A percentile compares a stretch with the other conserved stretches of the same genome.
phyloP scores from a whole-genome alignment of 2,329 filamentous ascomycete genomes.

The Talaromyces albobiverticillius region DNA sequence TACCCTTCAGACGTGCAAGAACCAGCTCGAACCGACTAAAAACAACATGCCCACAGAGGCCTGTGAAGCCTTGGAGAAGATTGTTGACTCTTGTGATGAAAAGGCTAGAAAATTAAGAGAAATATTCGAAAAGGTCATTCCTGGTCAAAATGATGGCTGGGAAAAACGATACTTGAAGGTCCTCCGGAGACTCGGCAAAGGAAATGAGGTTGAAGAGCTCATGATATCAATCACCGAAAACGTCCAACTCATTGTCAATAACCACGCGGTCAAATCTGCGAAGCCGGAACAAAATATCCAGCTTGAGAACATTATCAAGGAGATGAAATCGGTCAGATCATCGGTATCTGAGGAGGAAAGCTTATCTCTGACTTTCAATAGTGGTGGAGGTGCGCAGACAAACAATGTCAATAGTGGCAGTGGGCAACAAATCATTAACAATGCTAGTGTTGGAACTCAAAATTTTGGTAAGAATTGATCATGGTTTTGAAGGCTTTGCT shows the following conservation, averaged over 20 bases:
- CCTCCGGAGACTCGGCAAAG: neutral
- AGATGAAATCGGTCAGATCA: neutral
- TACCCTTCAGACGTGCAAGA: too few species aligned
- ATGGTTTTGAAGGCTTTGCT: too few species aligned
- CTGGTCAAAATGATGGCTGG: neutral
- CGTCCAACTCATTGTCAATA: neutral
- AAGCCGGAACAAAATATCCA: neutral
- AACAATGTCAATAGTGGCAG: constrained; percentile 62
- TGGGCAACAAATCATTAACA: too few species aligned
- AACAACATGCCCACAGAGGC: neutral
- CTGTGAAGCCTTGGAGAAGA: neutral
- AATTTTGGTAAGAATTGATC: too few species aligned
- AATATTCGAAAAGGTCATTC: neutral
- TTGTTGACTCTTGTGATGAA: neutral
- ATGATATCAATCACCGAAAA: neutral
- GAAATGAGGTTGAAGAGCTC: neutral
- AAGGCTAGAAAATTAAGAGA: neutral
- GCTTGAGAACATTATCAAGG: neutral
- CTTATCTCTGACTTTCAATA: neutral
- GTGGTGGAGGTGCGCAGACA: neutral
- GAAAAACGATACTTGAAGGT: neutral
- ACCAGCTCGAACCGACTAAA: too few species aligned
- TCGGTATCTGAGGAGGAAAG: neutral
- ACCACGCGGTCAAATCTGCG: neutral
- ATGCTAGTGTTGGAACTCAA: too few species aligned